Evolutionary conservation across 768 basidiomycete species (phyloP), one percentile per base, ranked within the genome.

Genomic region (Hemileccinum rubropunctum): DNA sequence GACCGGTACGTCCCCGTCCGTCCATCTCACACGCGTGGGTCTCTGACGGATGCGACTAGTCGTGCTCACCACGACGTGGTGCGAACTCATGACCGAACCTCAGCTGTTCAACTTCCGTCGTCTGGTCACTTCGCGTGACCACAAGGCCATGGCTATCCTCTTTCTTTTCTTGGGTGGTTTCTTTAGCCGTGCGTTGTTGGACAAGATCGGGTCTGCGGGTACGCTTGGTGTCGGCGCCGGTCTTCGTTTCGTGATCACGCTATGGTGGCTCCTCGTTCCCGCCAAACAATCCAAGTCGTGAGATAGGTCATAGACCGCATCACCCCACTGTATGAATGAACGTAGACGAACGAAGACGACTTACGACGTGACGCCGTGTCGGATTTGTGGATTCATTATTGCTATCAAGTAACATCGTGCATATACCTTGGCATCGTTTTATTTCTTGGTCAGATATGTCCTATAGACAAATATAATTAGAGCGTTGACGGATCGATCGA

Each of bases 61-160:
- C 55, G 88, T 92, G 38, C 74, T 94, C 10, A 94, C 91, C 14
- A 89, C 88, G 15, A 79, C 91, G 49, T 94, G 90, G 90, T 89
- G 91, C 57, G 91, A 94, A 59, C 79, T 94, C 42, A 78, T 88
- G 77, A 83, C 84, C 43, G 89, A 91, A 65, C 91, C 91, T 0
- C 69, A 79, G 41, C 78, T 95, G 18, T 86, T 93, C 75, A 60
- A 74, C 21, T 48, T 79, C 40, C 75, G 75, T 35, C 71, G 77
- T 43, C 69, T 69, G 44, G 76, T 87, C 53, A 64, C 63, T 9
- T 74, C 83, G 1, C 82, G 89, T 41, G 89, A 93, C 64, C 82
- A 88, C 68, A 83, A 84, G 62, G 61, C 82, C 39, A 72, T 88
- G 58, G 89, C 82, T 3, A 82, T 87, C 47, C 26, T 69, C 32